These are phyloP conservation scores for Logfia minima DNA, from an alignment of 129 eudicot genomes.

Conservation along the genomic window DNA sequence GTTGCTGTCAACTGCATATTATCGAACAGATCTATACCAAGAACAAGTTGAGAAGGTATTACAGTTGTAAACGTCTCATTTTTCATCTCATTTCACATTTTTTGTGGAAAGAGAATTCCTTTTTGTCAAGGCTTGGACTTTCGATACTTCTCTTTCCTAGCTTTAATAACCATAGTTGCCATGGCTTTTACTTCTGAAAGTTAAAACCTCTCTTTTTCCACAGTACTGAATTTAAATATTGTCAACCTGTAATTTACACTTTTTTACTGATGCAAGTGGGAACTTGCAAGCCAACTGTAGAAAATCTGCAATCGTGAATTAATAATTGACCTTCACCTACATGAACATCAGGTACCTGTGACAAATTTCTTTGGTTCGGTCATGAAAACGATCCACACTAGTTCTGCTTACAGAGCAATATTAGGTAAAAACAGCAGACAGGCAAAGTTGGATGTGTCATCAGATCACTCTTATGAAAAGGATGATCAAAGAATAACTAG, in stretches of 20 bases:
- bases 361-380: conserved; percentile 98
- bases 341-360: conserved; percentile 73
- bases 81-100: not conserved
- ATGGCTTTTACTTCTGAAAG: not conserved
- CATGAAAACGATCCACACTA: conserved; percentile 92
- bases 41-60: conserved; percentile 70
- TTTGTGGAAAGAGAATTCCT: not conserved
- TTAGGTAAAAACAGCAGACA: conserved; percentile 39
- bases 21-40: conserved; percentile 84
- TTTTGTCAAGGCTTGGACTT: not conserved
- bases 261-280: not conserved
- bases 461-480: conserved; percentile 27
- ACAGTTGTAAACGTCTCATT: conserved; percentile 20
- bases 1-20: conserved; percentile 91
- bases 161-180: not conserved
- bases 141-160: not conserved
- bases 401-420: conserved; percentile 65
- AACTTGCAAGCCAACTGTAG: conserved; percentile 3
- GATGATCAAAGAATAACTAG: conserved; percentile 33
- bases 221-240: not conserved
- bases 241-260: not conserved
- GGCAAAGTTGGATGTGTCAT: conserved; percentile 28
- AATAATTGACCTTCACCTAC: conserved; percentile 1
- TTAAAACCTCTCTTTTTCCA: not conserved
- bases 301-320: not conserved